Evolutionary conservation across 306 rosid genomes (phyloP).

Genomic region (Elaeagnus macrophylla): DNA sequence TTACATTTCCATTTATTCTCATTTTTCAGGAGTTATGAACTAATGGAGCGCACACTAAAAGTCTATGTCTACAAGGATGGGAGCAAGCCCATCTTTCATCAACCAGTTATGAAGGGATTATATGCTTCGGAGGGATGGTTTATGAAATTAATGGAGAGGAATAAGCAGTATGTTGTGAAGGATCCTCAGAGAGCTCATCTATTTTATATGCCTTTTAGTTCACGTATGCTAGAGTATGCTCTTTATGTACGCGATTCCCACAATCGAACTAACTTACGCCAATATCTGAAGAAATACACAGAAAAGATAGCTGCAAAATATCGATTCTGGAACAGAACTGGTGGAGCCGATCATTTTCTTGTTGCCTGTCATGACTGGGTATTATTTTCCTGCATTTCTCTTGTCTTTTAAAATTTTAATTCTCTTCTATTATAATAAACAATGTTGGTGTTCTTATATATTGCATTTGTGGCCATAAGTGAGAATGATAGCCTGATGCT

Average conservation of each 20-base stretch:
- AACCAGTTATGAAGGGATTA: conserved; percentile 69
- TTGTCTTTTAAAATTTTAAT: background rate
- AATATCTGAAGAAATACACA: conserved; percentile 57
- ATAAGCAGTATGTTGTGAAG: conserved; percentile 55
- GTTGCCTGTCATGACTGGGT: conserved; percentile 99
- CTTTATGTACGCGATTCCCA: conserved; percentile 83
- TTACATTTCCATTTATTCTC: conserved; percentile 13
- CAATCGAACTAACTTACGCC: conserved; percentile 80
- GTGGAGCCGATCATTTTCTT: conserved; percentile 94
- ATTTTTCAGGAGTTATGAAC: conserved; percentile 73
- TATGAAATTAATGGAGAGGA: conserved; percentile 87
- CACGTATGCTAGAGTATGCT: conserved; percentile 61
- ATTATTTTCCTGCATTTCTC: conserved; percentile 17
- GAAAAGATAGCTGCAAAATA: conserved; percentile 70
- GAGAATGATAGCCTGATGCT: too few species aligned
- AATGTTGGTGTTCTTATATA: too few species aligned
- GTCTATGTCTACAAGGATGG: conserved; percentile 85
- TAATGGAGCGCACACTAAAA: conserved; percentile 77
- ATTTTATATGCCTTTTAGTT: conserved; percentile 87
- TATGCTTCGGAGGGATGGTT: conserved; percentile 98
- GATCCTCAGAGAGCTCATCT: conserved; percentile 84
- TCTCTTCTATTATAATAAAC: too few species aligned
- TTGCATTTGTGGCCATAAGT: too few species aligned
- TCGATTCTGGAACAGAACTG: conserved; percentile 67
- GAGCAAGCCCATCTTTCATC: conserved; percentile 79